These are phyloP conservation scores for Monotropa hypopitys DNA, from an alignment of 179 eudicot genomes.

Conservation along the genomic window DNA sequence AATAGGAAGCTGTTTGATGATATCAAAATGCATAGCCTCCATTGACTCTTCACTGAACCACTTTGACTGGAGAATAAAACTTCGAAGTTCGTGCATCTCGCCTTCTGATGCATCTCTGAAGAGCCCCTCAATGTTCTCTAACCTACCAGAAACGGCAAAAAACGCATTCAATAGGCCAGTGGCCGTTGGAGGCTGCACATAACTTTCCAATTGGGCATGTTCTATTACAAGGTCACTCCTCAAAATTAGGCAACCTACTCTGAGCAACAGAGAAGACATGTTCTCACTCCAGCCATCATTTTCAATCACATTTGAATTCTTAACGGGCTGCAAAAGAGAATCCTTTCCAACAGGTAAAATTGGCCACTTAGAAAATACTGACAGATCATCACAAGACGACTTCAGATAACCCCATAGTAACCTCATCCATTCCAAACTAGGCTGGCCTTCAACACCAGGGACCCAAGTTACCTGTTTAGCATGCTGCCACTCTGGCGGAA, in stretches of 20 bases:
- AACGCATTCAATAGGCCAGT: constrained; percentile 72
- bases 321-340: constrained; percentile 64
- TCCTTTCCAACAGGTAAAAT: constrained; percentile 77
- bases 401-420: constrained; percentile 69
- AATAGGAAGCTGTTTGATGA: constrained; percentile 72
- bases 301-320: constrained; percentile 76
- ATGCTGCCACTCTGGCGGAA: constrained; percentile 85
- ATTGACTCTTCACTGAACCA: constrained; percentile 71
- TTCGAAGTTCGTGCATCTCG: constrained; percentile 80
- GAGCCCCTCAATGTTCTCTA: constrained; percentile 46
- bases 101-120: constrained; percentile 76
- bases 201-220: constrained; percentile 58
- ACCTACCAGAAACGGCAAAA: constrained; percentile 42
- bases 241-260: constrained; percentile 74
- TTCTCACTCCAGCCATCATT: constrained; percentile 99
- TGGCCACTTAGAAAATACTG: constrained; percentile 87
- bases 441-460: constrained; percentile 70
- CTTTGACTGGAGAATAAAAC: constrained; percentile 90
- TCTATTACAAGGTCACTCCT: constrained; percentile 56
- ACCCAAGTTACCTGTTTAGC: constrained; percentile 76
- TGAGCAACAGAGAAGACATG: constrained; percentile 68
- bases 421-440: constrained; percentile 82
- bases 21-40: constrained; percentile 40
- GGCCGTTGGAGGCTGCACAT: constrained; percentile 80
- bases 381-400: constrained; percentile 61